Evolutionary conservation across 257 asterid species (phyloP).

Genomic region (Ehretia macrophylla): DNA sequence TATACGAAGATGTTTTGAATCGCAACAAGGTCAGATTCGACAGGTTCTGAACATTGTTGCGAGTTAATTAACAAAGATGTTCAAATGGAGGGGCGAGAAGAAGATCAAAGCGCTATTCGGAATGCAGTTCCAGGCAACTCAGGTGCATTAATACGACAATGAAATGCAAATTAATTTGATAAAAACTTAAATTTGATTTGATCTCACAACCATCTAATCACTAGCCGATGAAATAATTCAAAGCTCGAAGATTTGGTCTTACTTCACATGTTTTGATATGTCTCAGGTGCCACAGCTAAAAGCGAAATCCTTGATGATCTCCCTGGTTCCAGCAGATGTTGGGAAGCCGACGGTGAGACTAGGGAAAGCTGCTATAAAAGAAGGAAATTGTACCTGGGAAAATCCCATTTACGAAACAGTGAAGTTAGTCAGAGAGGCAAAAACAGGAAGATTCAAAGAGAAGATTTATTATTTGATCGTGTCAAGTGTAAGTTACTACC

Average conservation of each 20-base stretch:
- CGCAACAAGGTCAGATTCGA: neutral
- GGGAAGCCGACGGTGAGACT: slow-evolving; percentile 83
- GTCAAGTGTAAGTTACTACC: slow-evolving; percentile 56
- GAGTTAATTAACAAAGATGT: slow-evolving; percentile 38
- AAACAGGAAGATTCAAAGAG: slow-evolving; percentile 67
- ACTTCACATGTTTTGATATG: slow-evolving; percentile 15
- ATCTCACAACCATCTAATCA: neutral
- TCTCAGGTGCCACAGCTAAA: slow-evolving; percentile 86
- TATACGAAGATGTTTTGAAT: neutral
- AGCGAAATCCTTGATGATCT: slow-evolving; percentile 66
- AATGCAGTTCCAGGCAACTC: slow-evolving; percentile 86
- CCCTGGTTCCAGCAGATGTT: slow-evolving; percentile 84
- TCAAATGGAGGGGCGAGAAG: slow-evolving; percentile 74
- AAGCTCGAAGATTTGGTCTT: slow-evolving; percentile 8
- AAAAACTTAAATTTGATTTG: neutral
- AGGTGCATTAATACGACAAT: slow-evolving; percentile 39
- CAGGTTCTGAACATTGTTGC: neutral
- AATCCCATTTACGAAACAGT: slow-evolving; percentile 76
- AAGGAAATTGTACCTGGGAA: slow-evolving; percentile 88
- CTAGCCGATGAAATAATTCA: neutral
- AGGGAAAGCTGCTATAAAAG: slow-evolving; percentile 58
- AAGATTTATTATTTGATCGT: slow-evolving; percentile 72
- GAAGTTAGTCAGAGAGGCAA: slow-evolving; percentile 60
- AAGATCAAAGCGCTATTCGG: slow-evolving; percentile 76
- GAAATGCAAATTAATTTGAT: neutral